Conservation (phyloP, 108 stramenopile species). For the Cyclotella baltica region DNA sequence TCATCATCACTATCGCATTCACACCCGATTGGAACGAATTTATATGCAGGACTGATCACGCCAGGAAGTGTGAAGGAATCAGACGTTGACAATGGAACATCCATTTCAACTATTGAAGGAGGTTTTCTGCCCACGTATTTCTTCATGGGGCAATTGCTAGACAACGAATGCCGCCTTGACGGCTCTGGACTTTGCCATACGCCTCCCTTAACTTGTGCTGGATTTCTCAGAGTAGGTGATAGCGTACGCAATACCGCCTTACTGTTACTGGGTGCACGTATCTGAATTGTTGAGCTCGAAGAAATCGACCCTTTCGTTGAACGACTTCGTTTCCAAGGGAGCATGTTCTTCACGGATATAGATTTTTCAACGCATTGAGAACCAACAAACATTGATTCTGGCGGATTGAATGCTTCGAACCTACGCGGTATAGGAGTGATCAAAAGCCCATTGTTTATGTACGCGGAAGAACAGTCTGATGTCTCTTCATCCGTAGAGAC, state of each 20-base stretch:
- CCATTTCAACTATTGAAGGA: not conserved
- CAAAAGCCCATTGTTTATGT: not conserved
- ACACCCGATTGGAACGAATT: conserved; percentile 25
- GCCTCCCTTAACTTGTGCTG: not conserved
- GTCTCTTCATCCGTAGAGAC: conserved; percentile 14
- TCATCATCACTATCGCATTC: conserved; percentile 1
- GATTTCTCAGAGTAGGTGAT: conserved; percentile 8
- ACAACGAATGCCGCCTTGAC: not conserved
- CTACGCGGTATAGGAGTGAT: conserved; percentile 21
- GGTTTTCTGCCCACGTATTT: not conserved
- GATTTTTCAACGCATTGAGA: not conserved
- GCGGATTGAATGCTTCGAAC: not conserved
- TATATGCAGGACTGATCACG: conserved; percentile 18
- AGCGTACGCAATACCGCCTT: not conserved
- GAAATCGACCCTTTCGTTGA: not conserved
- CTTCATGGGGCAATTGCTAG: not conserved
- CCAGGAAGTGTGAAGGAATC: conserved; percentile 19
- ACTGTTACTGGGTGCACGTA: conserved; percentile 1
- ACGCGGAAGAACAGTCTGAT: not conserved
- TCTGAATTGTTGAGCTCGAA: not conserved
- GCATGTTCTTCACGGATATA: not conserved
- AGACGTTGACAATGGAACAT: conserved; percentile 13
- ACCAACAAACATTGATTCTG: conserved; percentile 9
- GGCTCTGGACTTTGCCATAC: conserved; percentile 7
- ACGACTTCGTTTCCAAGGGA: conserved; percentile 3